phyloP scores from a whole-genome alignment of 176 grass and related monocot species.

The Panicum miliaceum region DNA sequence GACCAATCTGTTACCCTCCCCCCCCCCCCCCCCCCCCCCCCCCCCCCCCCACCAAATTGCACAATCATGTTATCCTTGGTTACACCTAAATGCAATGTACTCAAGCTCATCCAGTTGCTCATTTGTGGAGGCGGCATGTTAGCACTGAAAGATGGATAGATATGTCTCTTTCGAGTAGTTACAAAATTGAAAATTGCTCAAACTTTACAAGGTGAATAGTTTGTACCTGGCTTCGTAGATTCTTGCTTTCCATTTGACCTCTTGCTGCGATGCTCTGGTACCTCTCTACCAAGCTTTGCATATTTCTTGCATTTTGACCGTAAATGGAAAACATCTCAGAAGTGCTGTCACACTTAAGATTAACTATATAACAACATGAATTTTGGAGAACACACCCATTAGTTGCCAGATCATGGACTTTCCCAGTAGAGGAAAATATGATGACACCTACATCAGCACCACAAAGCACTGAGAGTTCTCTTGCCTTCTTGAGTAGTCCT shows the following conservation, averaged over 20 bases:
- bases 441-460: constrained; percentile 54
- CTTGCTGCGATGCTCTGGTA: constrained; percentile 36
- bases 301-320: constrained; percentile 54
- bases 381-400: constrained; percentile 49
- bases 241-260: constrained; percentile 40
- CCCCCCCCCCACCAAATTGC: background rate
- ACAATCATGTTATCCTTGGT: background rate
- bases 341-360: background rate
- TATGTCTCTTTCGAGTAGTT: background rate
- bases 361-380: constrained; percentile 32
- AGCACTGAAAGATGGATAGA: background rate
- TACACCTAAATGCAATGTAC: constrained; percentile 31
- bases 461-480: constrained; percentile 57
- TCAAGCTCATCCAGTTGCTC: background rate
- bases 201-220: constrained; percentile 19
- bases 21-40: no score
- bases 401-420: constrained; percentile 54
- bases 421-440: constrained; percentile 55
- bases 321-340: constrained; percentile 39
- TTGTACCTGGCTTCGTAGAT: constrained; percentile 45
- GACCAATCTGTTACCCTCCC: background rate
- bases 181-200: background rate
- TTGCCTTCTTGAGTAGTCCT: constrained; percentile 63
- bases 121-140: constrained; percentile 4
- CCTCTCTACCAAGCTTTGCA: constrained; percentile 57